Base-by-base conservation (phyloP, 129 eudicot species). In the Saussurea involucrata region DNA sequence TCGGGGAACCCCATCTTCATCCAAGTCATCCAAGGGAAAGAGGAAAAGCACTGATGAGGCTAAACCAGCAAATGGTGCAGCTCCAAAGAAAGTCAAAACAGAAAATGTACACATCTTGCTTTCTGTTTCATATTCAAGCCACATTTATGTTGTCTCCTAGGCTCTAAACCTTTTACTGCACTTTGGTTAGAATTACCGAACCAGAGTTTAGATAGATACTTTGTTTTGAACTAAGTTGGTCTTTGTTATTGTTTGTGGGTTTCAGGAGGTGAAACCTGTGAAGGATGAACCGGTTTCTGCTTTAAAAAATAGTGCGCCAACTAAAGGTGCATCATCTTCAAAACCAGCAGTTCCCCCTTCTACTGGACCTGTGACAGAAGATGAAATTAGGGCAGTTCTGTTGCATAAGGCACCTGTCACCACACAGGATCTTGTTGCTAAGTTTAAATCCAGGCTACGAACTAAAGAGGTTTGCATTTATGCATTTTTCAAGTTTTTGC, bases 401-500 rank as follows among this genome's bases (percentile, higher is more conserved):
- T 15, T 82, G 82, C 96, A 88, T 75, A 87, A 79, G 40, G 85
- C 82, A 25, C 90, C 92, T n/a, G 92, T 95, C 60, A 95, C 97
- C 61, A 89, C 99, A 40, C 92, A 86, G 80, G 99, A 92, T 83
- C 96, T 95, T 78, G 97, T 95, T 71, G 89, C 82, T 67, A 88
- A 80, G 80, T 95, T 95, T 75, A 95, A 85, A 88, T 84, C 97
- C 13, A 85, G 97, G 72, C 82, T 95, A 21, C 88, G 82, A 66
- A 27, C 78, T 63, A 86, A 84, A 84, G 99, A 95, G 96, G 97
- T 89, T 32, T 49, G 78, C 20, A 6, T 13, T 57, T 72, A 66
- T 29, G 18, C 12, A 44, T 37, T 42, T 68, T 25, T 24, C 4
- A 29, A 21, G 53, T 29, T 57, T 31, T n/a, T 18, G 4, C 33